phyloP scores from a whole-genome alignment of 139 green algal species.

The Volvox reticuliferus region DNA sequence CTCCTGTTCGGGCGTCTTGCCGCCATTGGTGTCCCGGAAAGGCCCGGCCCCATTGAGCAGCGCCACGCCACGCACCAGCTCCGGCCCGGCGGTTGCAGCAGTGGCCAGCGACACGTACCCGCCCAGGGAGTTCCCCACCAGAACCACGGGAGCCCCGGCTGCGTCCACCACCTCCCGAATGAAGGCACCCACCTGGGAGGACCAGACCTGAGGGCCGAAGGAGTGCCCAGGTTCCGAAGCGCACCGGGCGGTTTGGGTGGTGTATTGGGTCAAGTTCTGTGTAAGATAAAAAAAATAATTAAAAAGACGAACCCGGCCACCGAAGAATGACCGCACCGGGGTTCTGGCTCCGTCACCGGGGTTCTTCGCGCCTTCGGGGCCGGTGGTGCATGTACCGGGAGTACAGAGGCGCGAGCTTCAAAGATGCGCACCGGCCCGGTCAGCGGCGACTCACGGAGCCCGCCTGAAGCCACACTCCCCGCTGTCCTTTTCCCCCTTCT shows the following conservation, averaged over 20 bases:
- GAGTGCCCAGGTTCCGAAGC: no score
- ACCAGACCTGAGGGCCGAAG: conserved; percentile 50
- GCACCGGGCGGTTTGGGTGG: no score
- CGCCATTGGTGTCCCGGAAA: conserved; percentile 61
- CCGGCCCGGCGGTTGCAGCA: conserved; percentile 65
- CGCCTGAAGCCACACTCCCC: neutral
- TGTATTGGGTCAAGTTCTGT: no score
- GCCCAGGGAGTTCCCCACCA: conserved; percentile 83
- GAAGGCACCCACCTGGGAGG: conserved; percentile 53
- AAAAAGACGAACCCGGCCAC: no score
- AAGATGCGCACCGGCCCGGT: no score
- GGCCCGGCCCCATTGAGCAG: conserved; percentile 81
- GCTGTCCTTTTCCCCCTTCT: neutral
- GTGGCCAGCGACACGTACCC: conserved; percentile 77
- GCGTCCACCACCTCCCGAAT: neutral
- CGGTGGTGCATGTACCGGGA: no score
- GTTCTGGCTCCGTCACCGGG: no score
- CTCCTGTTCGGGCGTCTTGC: conserved; percentile 1
- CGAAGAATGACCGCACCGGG: no score
- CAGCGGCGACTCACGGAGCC: no score
- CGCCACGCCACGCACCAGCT: conserved; percentile 65
- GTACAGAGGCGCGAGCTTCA: no score
- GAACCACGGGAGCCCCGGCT: conserved; percentile 49
- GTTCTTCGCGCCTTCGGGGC: no score
- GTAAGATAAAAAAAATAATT: no score